A percentile compares a stretch with the other conserved stretches of the same genome.
phyloP scores from a whole-genome alignment of 2,329 filamentous ascomycete genomes.

The Zymoseptoria tritici region DNA sequence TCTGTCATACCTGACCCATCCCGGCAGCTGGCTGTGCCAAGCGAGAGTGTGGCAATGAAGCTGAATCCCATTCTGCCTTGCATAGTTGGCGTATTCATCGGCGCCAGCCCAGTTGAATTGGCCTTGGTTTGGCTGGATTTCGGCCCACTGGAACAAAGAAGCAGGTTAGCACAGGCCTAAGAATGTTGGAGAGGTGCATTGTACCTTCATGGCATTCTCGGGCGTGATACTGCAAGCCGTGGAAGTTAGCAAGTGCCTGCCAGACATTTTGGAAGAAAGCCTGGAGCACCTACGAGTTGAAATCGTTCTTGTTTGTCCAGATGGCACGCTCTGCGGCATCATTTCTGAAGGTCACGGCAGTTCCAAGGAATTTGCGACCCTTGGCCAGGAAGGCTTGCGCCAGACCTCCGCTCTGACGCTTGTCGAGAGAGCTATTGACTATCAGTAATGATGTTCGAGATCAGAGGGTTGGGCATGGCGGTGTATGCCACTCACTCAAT shows the following conservation, averaged over 20 bases:
- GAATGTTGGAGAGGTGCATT: not conserved
- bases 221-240: constrained; percentile 14
- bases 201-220: constrained; percentile 30
- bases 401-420: not conserved
- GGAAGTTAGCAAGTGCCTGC: not conserved
- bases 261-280: not conserved
- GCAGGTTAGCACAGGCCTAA: not conserved
- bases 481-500: not conserved
- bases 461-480: not conserved
- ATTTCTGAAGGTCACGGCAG: not conserved
- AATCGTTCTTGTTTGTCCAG: not conserved
- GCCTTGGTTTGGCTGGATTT: constrained; percentile 30
- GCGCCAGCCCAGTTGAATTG: constrained; percentile 30
- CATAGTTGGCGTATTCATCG: constrained; percentile 31
- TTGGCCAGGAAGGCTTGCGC: not conserved
- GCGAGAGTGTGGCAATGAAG: constrained; percentile 37
- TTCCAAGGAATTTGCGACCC: not conserved
- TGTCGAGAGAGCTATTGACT: not conserved
- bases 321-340: not conserved
- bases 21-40: constrained; percentile 36
- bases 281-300: not conserved
- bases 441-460: not conserved
- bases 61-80: constrained; percentile 30
- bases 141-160: constrained; percentile 28
- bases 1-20: constrained; percentile 25